Percentiles rank a stretch among this genome's conserved stretches.
Evolutionary conservation across 1,139 yeast genomes (phyloP).

Genomic region (Scheffersomyces illinoinensis): DNA sequence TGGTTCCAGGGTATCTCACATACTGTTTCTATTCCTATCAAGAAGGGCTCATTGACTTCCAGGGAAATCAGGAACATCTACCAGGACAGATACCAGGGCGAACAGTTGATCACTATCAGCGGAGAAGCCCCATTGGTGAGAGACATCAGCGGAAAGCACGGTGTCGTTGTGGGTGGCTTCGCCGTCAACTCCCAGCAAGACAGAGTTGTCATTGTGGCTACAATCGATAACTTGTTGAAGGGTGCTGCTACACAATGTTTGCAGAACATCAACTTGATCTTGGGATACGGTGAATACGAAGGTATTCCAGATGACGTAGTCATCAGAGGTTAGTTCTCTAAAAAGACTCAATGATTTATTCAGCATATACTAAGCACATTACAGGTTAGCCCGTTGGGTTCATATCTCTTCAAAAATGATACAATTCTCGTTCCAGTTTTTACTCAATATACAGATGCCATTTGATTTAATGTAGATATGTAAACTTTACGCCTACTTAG

Average conservation of each 20-base stretch:
- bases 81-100: conserved; percentile 87
- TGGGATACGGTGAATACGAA: conserved; percentile 90
- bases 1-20: conserved; percentile 99
- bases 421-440: not conserved
- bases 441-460: not conserved
- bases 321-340: conserved; percentile 41
- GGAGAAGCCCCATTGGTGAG: conserved; percentile 92
- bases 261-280: conserved; percentile 88
- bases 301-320: conserved; percentile 76
- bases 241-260: conserved; percentile 99
- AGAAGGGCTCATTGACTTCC: conserved; percentile 64
- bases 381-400: not conserved
- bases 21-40: conserved; percentile 88
- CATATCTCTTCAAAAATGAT: not conserved
- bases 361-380: not conserved
- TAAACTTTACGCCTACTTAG: too few species aligned
- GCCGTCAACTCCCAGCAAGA: conserved; percentile 87
- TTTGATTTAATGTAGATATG: not conserved
- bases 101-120: conserved; percentile 76
- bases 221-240: conserved; percentile 91
- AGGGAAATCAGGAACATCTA: conserved; percentile 83
- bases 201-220: conserved; percentile 91
- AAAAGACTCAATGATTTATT: not conserved
- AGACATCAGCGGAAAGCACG: conserved; percentile 92
- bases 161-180: conserved; percentile 92